These are phyloP conservation scores for Colletotrichum spaethianum DNA, from an alignment of 2,329 filamentous ascomycete species.

Conservation along the genomic window DNA sequence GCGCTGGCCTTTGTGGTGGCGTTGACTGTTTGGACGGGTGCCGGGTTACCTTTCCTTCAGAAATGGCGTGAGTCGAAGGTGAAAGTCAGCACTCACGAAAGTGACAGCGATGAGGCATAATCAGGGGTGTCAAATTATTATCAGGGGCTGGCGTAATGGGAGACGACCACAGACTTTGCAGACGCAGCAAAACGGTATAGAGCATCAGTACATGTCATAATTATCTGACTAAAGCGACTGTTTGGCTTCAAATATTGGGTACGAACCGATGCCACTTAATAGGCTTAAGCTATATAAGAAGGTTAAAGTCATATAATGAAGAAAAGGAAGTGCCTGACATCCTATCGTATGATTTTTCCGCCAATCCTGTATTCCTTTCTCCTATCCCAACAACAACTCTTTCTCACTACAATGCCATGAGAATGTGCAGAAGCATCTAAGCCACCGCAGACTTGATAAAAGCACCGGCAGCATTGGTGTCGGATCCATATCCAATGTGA, in stretches of 20 bases:
- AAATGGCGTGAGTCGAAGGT: constrained; percentile 40
- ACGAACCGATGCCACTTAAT: neutral
- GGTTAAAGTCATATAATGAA: constrained; percentile 19
- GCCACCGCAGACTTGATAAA: constrained; percentile 33
- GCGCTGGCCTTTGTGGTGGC: constrained; percentile 51
- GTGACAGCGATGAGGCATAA: constrained; percentile 30
- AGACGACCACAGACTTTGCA: neutral
- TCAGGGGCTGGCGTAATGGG: neutral
- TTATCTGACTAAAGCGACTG: no score
- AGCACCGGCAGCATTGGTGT: constrained; percentile 19
- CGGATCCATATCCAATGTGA: constrained; percentile 31
- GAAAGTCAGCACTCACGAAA: constrained; percentile 29
- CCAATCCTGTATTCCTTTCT: constrained; percentile 2
- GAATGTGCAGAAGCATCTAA: neutral
- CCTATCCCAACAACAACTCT: neutral
- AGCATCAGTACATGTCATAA: no score
- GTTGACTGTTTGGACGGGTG: constrained; percentile 52
- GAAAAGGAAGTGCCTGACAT: constrained; percentile 18
- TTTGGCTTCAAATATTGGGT: neutral
- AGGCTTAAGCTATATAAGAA: constrained; percentile 3
- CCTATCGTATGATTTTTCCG: constrained; percentile 13
- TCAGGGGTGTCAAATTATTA: fast-evolving
- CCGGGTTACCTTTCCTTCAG: constrained; percentile 48
- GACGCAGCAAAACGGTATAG: neutral
- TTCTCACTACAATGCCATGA: neutral